A percentile compares a stretch with the other conserved stretches of the same genome.
Conservation (phyloP, 208 protist species). For the Crithidia acanthocephali region DNA sequence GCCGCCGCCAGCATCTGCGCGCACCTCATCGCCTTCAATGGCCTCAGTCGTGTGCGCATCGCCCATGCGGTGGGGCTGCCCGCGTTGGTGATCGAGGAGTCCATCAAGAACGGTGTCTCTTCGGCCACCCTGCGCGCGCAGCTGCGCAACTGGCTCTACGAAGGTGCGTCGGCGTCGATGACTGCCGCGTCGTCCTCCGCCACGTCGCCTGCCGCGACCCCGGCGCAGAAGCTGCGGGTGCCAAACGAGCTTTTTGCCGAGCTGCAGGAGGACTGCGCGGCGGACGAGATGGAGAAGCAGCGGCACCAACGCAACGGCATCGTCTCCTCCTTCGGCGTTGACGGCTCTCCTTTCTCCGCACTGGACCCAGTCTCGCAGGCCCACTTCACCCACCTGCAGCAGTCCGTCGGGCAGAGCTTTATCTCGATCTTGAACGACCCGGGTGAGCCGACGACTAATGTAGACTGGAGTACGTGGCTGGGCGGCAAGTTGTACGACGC, state of each 20-base stretch:
- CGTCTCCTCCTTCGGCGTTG: constrained; percentile 19
- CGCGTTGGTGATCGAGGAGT: constrained; percentile 76
- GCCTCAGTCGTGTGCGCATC: constrained; percentile 44
- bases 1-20: constrained; percentile 69
- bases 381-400: constrained; percentile 72
- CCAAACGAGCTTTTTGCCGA: constrained; percentile 39
- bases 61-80: constrained; percentile 64
- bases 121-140: constrained; percentile 63
- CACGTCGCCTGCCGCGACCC: too few relatives aligned
- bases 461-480: constrained; percentile 71
- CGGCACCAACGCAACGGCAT: constrained; percentile 2
- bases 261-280: constrained; percentile 50
- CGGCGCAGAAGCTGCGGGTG: constrained; percentile 27
- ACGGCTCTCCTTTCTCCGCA: constrained; percentile 45
- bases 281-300: constrained; percentile 28
- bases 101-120: constrained; percentile 69
- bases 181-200: constrained; percentile 1
- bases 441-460: constrained; percentile 31
- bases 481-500: constrained; percentile 67
- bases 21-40: constrained; percentile 58
- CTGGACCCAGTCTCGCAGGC: constrained; percentile 71
- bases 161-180: constrained; percentile 13
- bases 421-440: constrained; percentile 92
- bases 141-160: constrained; percentile 68
- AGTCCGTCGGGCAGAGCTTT: constrained; percentile 88